Conservation (phyloP, 2,329 filamentous ascomycete genomes). For the Venturia effusa region DNA sequence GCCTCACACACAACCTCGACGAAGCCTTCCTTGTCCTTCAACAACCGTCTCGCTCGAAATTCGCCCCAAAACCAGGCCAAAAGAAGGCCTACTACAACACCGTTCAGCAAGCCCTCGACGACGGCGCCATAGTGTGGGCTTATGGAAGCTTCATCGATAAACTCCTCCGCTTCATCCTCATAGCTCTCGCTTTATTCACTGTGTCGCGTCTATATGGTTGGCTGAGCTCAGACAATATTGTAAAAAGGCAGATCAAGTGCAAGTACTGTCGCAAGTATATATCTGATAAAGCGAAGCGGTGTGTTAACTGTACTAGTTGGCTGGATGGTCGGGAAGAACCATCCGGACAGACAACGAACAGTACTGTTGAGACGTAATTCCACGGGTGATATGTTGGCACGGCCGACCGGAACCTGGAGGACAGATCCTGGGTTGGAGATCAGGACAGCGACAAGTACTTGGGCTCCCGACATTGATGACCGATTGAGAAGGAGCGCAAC, state of each 20-base stretch:
- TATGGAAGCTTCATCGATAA: slow-evolving; percentile 62
- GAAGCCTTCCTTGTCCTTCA: slow-evolving; percentile 61
- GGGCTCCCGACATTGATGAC: neutral
- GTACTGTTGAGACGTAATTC: neutral
- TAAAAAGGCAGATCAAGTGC: slow-evolving; percentile 60
- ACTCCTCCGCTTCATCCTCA: slow-evolving; percentile 52
- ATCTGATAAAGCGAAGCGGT: slow-evolving; percentile 49
- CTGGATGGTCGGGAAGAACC: slow-evolving; percentile 43
- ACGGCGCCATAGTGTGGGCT: slow-evolving; percentile 57
- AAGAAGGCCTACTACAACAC: slow-evolving; percentile 54
- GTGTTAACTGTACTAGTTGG: slow-evolving; percentile 48
- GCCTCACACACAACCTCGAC: slow-evolving; percentile 59
- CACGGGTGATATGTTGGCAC: neutral
- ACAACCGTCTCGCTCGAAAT: slow-evolving; percentile 29
- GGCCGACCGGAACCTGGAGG: neutral
- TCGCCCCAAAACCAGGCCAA: slow-evolving; percentile 9
- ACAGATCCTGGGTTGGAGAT: neutral
- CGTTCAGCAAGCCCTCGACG: slow-evolving; percentile 54
- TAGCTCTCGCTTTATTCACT: slow-evolving; percentile 55
- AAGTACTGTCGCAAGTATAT: slow-evolving; percentile 55
- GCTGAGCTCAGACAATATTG: slow-evolving; percentile 53
- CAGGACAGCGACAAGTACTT: neutral
- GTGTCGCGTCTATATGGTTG: slow-evolving; percentile 53
- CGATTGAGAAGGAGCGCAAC: neutral
- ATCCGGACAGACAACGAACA: slow-evolving; percentile 2